Evolutionary conservation across 1,139 yeast species (phyloP), one percentile per base, ranked within the genome.

Genomic region (Lodderomyces orthopsilosis): DNA sequence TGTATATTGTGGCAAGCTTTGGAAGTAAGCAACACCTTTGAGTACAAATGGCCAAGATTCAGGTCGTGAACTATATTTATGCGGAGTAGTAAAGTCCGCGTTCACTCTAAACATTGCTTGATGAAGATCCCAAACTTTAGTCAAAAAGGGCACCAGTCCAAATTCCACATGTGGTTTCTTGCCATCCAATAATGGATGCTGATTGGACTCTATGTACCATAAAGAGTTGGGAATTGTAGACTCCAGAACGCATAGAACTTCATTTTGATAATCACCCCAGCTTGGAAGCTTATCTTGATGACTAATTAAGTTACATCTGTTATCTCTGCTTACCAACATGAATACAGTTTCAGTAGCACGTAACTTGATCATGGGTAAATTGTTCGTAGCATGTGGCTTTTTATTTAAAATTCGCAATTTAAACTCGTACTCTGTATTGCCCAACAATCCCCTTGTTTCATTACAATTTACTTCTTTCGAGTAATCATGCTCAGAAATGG

Each of bases 401-500:
- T 57, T 62, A 18, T 42, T 41, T 13, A 68, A 50, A 6, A 75
- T 67, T 44, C 68, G 59, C 10, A 81, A 55, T 46, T 66, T 71
- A 66, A 83, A 83, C 40, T 74, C 74, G 55, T 80, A 81, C 50
- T 74, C 75, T 6, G 66, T 58, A 46, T 79, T 78, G 2, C 80
- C 84, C 45, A 70, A 67, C 41, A 57, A 55, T 1, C 71, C 68
- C 4, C 68, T 52, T 48, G 77, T 76, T 6, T 87, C 88, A 38
- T 79, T 66, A 50, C 86, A 78, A 26, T 85, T 75, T 0, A 87
- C 91, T 60, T 86, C 93, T 49, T 69, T 75, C 52, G 88, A 81
- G 57, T 87, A 86, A 35, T 88, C 95, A 55, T 84, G 87, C 52
- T 86, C 94, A 2, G 90, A 77, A 22, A 86, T 73, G 5, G 95